Conservation (phyloP, 2,329 filamentous ascomycete genomes). For the Madurella fahalii region DNA sequence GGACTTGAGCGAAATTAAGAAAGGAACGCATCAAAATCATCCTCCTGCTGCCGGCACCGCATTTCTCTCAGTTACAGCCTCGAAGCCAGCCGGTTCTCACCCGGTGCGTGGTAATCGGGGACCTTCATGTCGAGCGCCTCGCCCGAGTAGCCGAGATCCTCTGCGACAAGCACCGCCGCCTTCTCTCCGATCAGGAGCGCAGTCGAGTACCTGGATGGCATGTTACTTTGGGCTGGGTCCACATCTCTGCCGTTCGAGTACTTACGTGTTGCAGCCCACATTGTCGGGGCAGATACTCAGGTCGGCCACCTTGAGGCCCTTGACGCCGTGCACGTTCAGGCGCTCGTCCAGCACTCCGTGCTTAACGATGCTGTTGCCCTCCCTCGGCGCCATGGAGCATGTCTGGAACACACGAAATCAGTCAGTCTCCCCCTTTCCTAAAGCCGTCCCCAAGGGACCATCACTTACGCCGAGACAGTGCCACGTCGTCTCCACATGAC, state of each 20-base stretch:
- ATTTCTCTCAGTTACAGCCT: constrained; percentile 8
- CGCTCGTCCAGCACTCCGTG: constrained; percentile 74
- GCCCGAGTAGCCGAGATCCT: constrained; percentile 72
- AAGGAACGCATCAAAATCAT: background rate
- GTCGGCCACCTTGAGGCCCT: constrained; percentile 74
- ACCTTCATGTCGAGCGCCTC: constrained; percentile 73
- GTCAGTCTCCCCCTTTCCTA: background rate
- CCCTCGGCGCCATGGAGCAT: constrained; percentile 70
- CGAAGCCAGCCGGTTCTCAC: constrained; percentile 16
- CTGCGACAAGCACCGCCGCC: constrained; percentile 63
- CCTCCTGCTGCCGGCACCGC: background rate
- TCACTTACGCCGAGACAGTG: constrained; percentile 52
- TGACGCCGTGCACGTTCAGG: constrained; percentile 72
- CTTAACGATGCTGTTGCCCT: constrained; percentile 77
- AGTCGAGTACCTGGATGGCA: constrained; percentile 52
- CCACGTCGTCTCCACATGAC: constrained; percentile 74
- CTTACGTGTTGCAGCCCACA: constrained; percentile 64
- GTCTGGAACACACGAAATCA: constrained; percentile 39
- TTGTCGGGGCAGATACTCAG: constrained; percentile 75
- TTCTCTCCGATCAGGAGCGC: constrained; percentile 75
- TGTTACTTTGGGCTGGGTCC: constrained; percentile 12
- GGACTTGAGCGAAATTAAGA: too few relatives aligned
- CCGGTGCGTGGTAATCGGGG: constrained; percentile 53
- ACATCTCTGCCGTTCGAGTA: constrained; percentile 13
- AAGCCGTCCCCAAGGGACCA: background rate